Conservation (phyloP, 805 yeast species). For the Wickerhamiella spandovensis region DNA sequence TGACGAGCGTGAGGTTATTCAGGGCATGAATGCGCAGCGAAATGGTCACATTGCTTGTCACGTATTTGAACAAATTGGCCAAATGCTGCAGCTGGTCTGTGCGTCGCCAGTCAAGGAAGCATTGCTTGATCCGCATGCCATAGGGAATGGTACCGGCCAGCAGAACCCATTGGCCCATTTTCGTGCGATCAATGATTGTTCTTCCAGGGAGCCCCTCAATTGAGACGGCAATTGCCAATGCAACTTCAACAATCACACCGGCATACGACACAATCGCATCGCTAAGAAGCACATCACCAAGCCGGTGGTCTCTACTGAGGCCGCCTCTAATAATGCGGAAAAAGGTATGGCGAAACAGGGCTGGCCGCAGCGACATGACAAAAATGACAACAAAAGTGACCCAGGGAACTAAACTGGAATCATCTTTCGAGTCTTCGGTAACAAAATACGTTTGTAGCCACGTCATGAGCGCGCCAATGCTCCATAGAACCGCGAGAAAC, state of each 20-base stretch:
- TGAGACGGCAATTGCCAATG: conserved; percentile 40
- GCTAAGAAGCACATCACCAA: conserved; percentile 69
- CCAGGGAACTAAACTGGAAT: conserved; percentile 26
- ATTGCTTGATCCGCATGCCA: conserved; percentile 68
- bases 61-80: conserved; percentile 61
- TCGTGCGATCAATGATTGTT: conserved; percentile 23
- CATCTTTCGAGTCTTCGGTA: not conserved
- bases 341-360: conserved; percentile 31
- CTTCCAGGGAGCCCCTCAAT: conserved; percentile 8
- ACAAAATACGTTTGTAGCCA: not conserved
- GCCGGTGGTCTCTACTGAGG: conserved; percentile 42
- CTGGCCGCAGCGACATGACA: conserved; percentile 28
- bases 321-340: conserved; percentile 44
- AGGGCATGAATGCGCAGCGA: conserved; percentile 11
- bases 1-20: conserved; percentile 3
- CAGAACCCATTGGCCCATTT: conserved; percentile 27
- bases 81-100: conserved; percentile 44
- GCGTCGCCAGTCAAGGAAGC: conserved; percentile 50
- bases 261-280: conserved; percentile 78
- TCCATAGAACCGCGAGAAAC: not conserved
- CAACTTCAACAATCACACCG: conserved; percentile 60
- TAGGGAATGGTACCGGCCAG: conserved; percentile 41
- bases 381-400: conserved; percentile 26
- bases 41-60: conserved; percentile 12
- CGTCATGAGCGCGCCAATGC: not conserved